Base-by-base conservation (phyloP, 2,329 filamentous ascomycete genomes). In the Fusarium musae region DNA sequence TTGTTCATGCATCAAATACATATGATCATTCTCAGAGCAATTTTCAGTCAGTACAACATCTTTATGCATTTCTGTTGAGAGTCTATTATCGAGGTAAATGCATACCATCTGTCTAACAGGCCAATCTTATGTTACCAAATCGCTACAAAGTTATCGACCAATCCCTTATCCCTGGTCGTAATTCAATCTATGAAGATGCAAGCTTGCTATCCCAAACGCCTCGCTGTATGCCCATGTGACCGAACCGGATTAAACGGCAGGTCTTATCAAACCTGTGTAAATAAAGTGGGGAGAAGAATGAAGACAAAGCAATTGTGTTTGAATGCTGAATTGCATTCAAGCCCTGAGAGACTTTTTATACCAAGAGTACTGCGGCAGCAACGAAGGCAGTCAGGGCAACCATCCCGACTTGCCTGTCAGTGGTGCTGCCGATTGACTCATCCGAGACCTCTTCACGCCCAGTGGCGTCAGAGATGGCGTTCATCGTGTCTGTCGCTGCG, bases 401-500 rank as follows among this genome's bases (percentile, higher is more conserved):
- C 16, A 79, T 79, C 17, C 80, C 81, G 49, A 80, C 60, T 32
- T 72, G 75, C 43, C 75, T 75, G 40, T 72, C 43, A 36, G 72
- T 46, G 57, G 69, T 42, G 39, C 52, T 68, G 15, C 72, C 74
- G 39, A 68, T 72, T 15, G 72, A 76, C 50, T 69, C 59, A 32
- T 75, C 73, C 23, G 58, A 68, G 15, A 73, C 52, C 19, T 62
- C 75, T 39, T 74, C 75, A 19, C 85, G 81, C 13, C 85, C 85
- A 5, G 77, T 79, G 17, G 82, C 75, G 42, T 80, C 77, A 11
- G 78, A 82, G 62, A 91, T 82, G 13, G 83, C 84, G 80, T 96
- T 96, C 77, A 94, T 80, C 50, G 77, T 81, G 81, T 96, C 93
- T 5, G 93, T 91, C 1, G 91, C 91, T 11, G 86, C 84, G 61